Base-by-base conservation (phyloP, 768 basidiomycete species). In the Suillus brevipes region DNA sequence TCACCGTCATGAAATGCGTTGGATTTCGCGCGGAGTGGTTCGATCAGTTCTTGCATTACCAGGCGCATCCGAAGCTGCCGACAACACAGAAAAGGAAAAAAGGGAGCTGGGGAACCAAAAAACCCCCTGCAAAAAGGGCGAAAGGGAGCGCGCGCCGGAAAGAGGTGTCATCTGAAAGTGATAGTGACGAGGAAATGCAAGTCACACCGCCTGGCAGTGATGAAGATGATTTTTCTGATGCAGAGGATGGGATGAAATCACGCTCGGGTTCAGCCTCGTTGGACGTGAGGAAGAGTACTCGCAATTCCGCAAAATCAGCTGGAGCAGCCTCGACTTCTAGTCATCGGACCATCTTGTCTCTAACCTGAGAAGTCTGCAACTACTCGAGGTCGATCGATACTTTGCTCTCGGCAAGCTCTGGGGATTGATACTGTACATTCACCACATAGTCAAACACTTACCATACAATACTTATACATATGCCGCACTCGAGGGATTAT, bases 1-100 rank as follows among this genome's bases (percentile, higher is more conserved):
- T 72, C 65, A 67, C 66, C 9, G 64, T 70, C 34, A 62, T 72
- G 34, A 64, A 68, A 40, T 70, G 71, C 31, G 68, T 68, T 37
- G 66, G 66, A 50, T 72, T 64, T 60, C 69, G 70, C 13, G 23
- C 65, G 14, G 68, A 69, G 10, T 70, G 69, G 71, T 64, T 68
- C 60, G 65, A 70, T 36, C 38, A 61, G n/a, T 61, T 70, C 38
- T 23, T 65, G 23, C 42, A 67, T 38, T 65, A 64, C 36, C 59
- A 67, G 31, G 62, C 65, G 4, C 43, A 68, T 50, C 67, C 71
- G 7, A 68, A 70, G 40, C 66, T 63, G 18, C 23, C n/a, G 2
- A 10, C 23, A 25, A 25, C 56, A 57, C 36, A 36, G 34, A 57
- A 36, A 23, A 62, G 61, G 38, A 25, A 53, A 25, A 38, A 62